phyloP scores from a whole-genome alignment of 495 filamentous ascomycete species.

The Penicillium longicatenatum region DNA sequence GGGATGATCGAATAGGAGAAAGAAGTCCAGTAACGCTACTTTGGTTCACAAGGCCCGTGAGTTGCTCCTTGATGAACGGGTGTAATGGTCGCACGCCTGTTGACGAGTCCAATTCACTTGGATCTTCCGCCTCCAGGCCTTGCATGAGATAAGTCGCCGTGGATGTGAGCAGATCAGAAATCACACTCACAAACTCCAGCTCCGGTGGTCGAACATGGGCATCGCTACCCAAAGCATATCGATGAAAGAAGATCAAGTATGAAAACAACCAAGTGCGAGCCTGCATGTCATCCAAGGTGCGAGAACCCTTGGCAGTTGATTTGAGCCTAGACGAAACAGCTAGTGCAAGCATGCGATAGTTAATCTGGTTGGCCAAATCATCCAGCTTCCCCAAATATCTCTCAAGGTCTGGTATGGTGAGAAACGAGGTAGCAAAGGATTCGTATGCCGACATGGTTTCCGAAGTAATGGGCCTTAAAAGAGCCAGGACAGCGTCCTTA shows the following conservation, averaged over 20 bases:
- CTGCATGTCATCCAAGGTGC: conserved; percentile 32
- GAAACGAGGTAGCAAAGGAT: conserved; percentile 57
- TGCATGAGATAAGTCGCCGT: conserved; percentile 59
- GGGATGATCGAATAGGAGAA: conserved; percentile 40
- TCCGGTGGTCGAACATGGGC: conserved; percentile 46
- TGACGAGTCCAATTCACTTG: conserved; percentile 33
- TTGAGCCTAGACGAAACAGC: conserved; percentile 41
- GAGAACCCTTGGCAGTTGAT: conserved; percentile 29
- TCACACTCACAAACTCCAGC: conserved; percentile 62
- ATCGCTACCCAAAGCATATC: conserved; percentile 48
- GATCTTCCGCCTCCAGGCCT: conserved; percentile 55
- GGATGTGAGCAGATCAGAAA: conserved; percentile 64
- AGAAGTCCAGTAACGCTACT: conserved; percentile 62
- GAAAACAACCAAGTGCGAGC: conserved; percentile 73
- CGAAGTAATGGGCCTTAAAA: conserved; percentile 50
- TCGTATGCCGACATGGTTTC: conserved; percentile 56
- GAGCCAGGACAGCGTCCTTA: conserved; percentile 43
- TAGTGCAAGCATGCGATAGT: conserved; percentile 55
- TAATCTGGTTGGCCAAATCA: conserved; percentile 48
- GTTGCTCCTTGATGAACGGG: conserved; percentile 59
- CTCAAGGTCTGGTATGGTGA: conserved; percentile 51
- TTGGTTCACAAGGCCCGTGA: conserved; percentile 66
- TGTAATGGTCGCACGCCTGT: conserved; percentile 43
- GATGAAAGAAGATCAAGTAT: conserved; percentile 77
- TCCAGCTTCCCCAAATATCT: conserved; percentile 46